Base-by-base conservation (phyloP, 768 basidiomycete genomes). In the Rhizopogon vulgaris region DNA sequence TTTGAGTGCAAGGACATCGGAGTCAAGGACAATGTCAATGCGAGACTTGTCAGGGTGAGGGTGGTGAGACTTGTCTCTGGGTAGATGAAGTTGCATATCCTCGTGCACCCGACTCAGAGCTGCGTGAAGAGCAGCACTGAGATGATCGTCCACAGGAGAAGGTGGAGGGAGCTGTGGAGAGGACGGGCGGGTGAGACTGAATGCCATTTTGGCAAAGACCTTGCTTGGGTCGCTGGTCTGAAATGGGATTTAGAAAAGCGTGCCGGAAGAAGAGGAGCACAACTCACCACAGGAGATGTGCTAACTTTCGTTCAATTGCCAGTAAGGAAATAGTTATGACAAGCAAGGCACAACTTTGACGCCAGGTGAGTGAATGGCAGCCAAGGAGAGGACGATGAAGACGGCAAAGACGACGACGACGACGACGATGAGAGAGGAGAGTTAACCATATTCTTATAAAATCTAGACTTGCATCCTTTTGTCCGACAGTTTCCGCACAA, bases 1-100 rank as follows among this genome's bases (percentile, higher is more conserved):
- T 56, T 83, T 79, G 61, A 97, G 78, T 48, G 77, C 74, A 56
- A 96, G 70, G 58, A 72, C 75, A 37, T 88, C 85, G 3, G 77
- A 73, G 64, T 87, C 82, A 50, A 96, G 79, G 49, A 82, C 62
- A 59, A 98, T 86, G 58, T 94, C 87, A 56, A 97, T 74, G 45
- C 68, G 71, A n/a, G 80, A 72, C 25, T 69, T 71, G 32, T 75
- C 73, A 56, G 77, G 46, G 66, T 71, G 53, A 56, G 64, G 70
- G 75, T 77, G 51, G 77, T 75, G 65, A 58, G 65, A 50, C 63
- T 58, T 58, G 59, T 53, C 17, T 54, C 17, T 54, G 25, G 36
- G 59, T 58, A 1, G 56, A 56, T 39, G 59, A 57, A 1, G 52
- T 49, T n/a, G 63, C 61, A 1, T 63, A 55, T 43, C 60, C 39